Evolutionary conservation across 202 grass and related monocot species (phyloP), one percentile per base, ranked within the genome.

Genomic region (Setaria viridis): DNA sequence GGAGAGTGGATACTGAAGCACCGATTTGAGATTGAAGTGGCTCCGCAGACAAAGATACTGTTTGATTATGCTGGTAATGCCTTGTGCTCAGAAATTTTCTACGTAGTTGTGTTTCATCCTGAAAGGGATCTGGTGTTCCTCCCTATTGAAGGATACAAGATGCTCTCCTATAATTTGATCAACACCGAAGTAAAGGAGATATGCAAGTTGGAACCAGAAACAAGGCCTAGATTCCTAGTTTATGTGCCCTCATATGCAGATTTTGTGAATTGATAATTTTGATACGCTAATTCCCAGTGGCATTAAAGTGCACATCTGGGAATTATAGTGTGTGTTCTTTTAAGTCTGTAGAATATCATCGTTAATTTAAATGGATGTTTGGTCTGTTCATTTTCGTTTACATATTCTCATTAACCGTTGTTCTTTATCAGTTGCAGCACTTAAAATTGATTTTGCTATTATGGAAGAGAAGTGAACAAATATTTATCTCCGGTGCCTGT

Each of bases 101-200:
- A 78, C n/a, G 65, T 85, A 9, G 62, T 70, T 20, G 16, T 70
- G 19, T 78, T 85, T 49, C 83, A 78, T 67, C 74, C 83, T 0
- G 64, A 85, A 2, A 70, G 37, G 30, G 72, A 85, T 85, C 16
- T 70, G 34, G 74, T 85, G 48, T 85, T 68, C 72, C 10, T 85
- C n/a, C 82, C 48, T 67, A 49, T 85, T 35, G 49, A 77, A 85
- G 83, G 73, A 73, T 47, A 63, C 66, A 68, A 56, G 60, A 55
- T 78, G 51, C 42, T 85, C 35, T 68, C 74, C 63, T 70, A 78
- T 29, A 63, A 78, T 76, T 70, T 78, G 74, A 85, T 35, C 39
- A 78, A 19, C 6, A 37, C 48, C 37, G 39, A 68, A 17, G 41
- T 78, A 1, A 48, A 70, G 37, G 74, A 78, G 63, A 43, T 70